Conservation (phyloP, 129 eudicot species). For the Flaveria bidentis region DNA sequence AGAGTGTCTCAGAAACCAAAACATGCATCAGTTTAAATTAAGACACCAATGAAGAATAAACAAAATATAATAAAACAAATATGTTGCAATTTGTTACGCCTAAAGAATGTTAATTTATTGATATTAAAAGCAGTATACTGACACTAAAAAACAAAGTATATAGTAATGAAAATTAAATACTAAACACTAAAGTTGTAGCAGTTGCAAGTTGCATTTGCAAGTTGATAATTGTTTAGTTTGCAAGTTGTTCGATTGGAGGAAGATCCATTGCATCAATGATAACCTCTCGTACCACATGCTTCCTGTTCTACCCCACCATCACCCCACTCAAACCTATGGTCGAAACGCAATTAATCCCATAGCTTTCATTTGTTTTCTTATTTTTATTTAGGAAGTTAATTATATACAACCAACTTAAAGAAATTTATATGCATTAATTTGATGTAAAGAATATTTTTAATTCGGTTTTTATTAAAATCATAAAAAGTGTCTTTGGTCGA, state of each 20-base stretch:
- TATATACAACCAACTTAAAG: no score
- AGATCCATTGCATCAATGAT: constrained; percentile 31
- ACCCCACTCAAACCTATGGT: constrained; percentile 24
- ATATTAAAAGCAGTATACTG: not conserved
- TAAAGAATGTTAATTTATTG: not conserved
- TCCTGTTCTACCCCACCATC: constrained; percentile 21
- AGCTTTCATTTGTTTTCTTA: not conserved
- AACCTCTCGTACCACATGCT: constrained; percentile 30
- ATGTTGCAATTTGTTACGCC: not conserved
- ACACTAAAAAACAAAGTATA: not conserved
- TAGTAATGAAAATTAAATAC: not conserved
- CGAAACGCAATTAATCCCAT: not conserved
- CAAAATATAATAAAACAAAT: not conserved
- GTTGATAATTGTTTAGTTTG: constrained; percentile 28
- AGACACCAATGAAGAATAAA: not conserved
- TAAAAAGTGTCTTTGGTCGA: no score
- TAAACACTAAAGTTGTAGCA: not conserved
- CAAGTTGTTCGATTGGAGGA: constrained; percentile 26
- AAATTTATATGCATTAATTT: no score
- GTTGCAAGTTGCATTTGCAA: constrained; percentile 30
- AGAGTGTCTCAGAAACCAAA: not conserved
- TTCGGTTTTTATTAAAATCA: no score
- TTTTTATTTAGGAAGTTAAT: not conserved
- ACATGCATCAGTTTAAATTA: not conserved
- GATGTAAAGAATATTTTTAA: no score